Evolutionary conservation across 495 filamentous ascomycete genomes (phyloP), one percentile per base, ranked within the genome.

Genomic region (Thermothielavioides terrestris): DNA sequence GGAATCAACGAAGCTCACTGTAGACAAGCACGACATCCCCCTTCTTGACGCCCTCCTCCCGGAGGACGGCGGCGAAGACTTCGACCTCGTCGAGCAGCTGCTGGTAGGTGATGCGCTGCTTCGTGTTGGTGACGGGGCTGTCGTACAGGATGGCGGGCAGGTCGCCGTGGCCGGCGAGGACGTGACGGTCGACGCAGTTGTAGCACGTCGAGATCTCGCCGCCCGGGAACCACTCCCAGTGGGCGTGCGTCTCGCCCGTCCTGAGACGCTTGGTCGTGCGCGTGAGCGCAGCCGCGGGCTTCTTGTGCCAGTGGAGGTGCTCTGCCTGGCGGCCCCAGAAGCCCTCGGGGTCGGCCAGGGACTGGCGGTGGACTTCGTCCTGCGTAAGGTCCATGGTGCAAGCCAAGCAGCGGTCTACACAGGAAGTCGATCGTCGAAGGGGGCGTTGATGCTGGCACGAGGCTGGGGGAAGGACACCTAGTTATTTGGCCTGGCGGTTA

Each of bases 11-110:
- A 36, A 25, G 63, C 79, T 53, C 72, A 91, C 88, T 96, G 65
- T 95, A 95, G 42, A 95, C 80, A 40, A 95, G 71, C n/a, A 96
- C 88, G 4, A 91, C 82, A 74, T 95, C 89, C 0, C 90, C 90
- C 66, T 81, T 87, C 58, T 73, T 78, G 7, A 95, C 84, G 0
- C 89, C 90, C 58, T 92, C 82, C 65, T 91, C 85, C 50, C 83
- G 70, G 48, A 96, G 65, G 0, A 92, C 89, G 8, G 82, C 90
- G 0, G 90, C 90, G 48, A 94, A 76, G 12, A 78, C 76, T 64
- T 91, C 85, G 4, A 95, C 86, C 60, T 96, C 88, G n/a, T 81
- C 70, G 11, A 91, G 76, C 18, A 96, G 66, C 63, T 88, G 72
- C 11, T 66, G 65, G 59, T 96, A 96, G 1, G 83, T 89, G 47